Evolutionary conservation across 192 early-diverging fungal genomes (phyloP), one percentile per base, ranked within the genome.

Genomic region (Kappamyces sp.): DNA sequence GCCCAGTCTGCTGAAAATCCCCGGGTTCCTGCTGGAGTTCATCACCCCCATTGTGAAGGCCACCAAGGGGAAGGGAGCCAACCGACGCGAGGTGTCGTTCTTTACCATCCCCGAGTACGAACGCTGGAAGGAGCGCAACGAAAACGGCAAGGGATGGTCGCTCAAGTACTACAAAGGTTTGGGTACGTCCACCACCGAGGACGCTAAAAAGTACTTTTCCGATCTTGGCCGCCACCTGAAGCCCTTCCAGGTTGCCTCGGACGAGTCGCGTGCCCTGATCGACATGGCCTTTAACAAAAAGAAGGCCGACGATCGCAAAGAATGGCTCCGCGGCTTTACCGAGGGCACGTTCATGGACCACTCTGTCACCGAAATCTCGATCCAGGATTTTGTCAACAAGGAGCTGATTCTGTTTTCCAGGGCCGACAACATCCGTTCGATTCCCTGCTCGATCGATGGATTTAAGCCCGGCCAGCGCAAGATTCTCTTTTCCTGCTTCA

Each of bases 131-230:
- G 83, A 79, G 40, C 66, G 69, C 37, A 75, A 88, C 47, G 76
- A 88, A 33, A 70, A 85, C 34, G 86, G 85, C 1, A 85, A 83
- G 53, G 86, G 84, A 12, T 99, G 90, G 89, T 73, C 60, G 33
- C 80, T 88, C 51, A 99, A 97, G 72, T 99, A 99, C 82, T 99
- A 89, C 70, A 97, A 99, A 84, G 94, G 93, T 83, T 72, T 98
- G 70, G 95, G 95, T 71, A 94, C 93, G 5, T 89, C 84, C 50
- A 84, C 82, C 13, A 78, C 82, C 40, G 66, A 77, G 7, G 94
- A 99, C 58, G 91, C 90, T 3, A 89, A 87, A 72, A 77, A 89
- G 66, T 99, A 99, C 67, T 99, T 99, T 75, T 72, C 77, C n/a
- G 74, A 86, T 42, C 76, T 98, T 65, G 76, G 62, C 1, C 63